Percentiles rank a stretch among this genome's conserved stretches.
Evolutionary conservation across 2,329 filamentous ascomycete genomes (phyloP).

Genomic region (Diaporthe australafricana): DNA sequence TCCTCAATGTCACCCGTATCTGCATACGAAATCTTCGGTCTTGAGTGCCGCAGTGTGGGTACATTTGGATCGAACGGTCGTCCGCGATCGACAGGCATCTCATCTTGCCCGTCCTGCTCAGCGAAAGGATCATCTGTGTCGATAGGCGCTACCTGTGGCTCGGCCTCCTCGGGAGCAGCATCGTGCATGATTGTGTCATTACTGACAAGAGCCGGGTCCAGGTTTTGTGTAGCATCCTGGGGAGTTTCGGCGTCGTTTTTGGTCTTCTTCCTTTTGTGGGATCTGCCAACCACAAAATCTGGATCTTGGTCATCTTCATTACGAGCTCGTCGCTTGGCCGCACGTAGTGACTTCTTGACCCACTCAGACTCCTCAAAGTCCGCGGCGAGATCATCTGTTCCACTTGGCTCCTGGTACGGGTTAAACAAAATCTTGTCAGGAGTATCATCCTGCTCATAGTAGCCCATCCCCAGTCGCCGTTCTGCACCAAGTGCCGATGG

Average conservation of each 20-base stretch:
- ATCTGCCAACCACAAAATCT: slow-evolving; percentile 60
- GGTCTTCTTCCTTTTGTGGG: slow-evolving; percentile 59
- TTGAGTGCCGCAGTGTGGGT: slow-evolving; percentile 63
- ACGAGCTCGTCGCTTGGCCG: slow-evolving; percentile 64
- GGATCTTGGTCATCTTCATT: slow-evolving; percentile 66
- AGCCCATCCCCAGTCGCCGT: slow-evolving; percentile 68
- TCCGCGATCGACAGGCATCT: slow-evolving; percentile 36
- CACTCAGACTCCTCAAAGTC: slow-evolving; percentile 65
- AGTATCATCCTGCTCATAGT: slow-evolving; percentile 69
- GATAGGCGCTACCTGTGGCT: slow-evolving; percentile 23
- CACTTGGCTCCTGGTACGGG: slow-evolving; percentile 65
- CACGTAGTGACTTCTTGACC: slow-evolving; percentile 65
- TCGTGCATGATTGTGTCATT: slow-evolving; percentile 40
- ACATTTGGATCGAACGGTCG: slow-evolving; percentile 56
- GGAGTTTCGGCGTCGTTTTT: slow-evolving; percentile 50
- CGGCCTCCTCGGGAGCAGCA: slow-evolving; percentile 33
- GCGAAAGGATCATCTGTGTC: slow-evolving; percentile 25
- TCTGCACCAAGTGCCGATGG: slow-evolving; percentile 59
- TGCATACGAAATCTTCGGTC: slow-evolving; percentile 62
- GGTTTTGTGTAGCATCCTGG: slow-evolving; percentile 52
- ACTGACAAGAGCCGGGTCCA: slow-evolving; percentile 64
- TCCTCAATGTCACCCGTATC: slow-evolving; percentile 60
- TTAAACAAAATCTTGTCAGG: slow-evolving; percentile 71
- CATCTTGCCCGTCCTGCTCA: slow-evolving; percentile 13
- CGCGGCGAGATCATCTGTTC: slow-evolving; percentile 50